These are phyloP conservation scores for Teratosphaeria viscida DNA, from an alignment of 2,329 filamentous ascomycete genomes.

Conservation along the genomic window DNA sequence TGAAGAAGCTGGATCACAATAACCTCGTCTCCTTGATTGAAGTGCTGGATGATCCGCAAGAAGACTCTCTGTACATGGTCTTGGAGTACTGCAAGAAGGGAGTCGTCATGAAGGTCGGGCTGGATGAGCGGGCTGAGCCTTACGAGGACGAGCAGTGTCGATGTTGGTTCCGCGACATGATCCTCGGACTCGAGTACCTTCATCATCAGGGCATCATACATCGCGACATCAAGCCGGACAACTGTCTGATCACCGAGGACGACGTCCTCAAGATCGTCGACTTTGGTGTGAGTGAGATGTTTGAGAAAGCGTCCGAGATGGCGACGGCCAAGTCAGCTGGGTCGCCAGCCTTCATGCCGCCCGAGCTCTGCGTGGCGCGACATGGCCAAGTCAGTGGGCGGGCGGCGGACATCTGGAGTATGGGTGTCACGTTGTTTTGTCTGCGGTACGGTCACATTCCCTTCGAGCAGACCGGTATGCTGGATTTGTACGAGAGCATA, in stretches of 20 bases:
- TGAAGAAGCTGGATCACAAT: constrained; percentile 94
- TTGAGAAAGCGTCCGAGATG: constrained; percentile 81
- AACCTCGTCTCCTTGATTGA: constrained; percentile 92
- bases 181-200: constrained; percentile 89
- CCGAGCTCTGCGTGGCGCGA: constrained; percentile 77
- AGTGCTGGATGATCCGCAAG: constrained; percentile 87
- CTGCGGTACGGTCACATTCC: constrained; percentile 80
- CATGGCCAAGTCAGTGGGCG: constrained; percentile 82
- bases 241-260: constrained; percentile 78
- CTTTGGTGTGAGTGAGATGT: constrained; percentile 99
- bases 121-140: constrained; percentile 72
- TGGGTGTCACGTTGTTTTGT: constrained; percentile 92
- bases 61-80: constrained; percentile 97
- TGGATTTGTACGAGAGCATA: constrained; percentile 87
- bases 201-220: constrained; percentile 93
- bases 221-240: constrained; percentile 96
- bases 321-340: constrained; percentile 85
- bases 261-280: constrained; percentile 95
- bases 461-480: constrained; percentile 66
- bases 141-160: constrained; percentile 75
- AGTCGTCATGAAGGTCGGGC: constrained; percentile 87
- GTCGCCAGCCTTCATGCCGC: constrained; percentile 87
- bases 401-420: constrained; percentile 94
- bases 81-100: constrained; percentile 98
- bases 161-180: constrained; percentile 88